These are phyloP conservation scores for Chaetomium globosum DNA, from an alignment of 2,329 filamentous ascomycete genomes.

Conservation along the genomic window DNA sequence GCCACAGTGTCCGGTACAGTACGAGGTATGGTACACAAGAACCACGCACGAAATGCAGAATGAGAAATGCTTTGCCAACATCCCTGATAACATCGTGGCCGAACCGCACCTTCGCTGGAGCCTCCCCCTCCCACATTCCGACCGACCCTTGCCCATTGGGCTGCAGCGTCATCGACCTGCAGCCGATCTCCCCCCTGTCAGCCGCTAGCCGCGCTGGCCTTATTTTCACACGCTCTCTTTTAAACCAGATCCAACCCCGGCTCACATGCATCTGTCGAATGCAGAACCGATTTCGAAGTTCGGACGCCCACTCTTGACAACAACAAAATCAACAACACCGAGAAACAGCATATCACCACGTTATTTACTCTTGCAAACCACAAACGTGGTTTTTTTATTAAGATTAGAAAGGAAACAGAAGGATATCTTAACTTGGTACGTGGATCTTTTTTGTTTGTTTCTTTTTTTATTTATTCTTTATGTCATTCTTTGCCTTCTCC, in stretches of 20 bases:
- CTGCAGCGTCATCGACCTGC: slow-evolving; percentile 40
- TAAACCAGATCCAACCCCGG: slow-evolving; percentile 19
- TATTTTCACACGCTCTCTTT: slow-evolving; percentile 21
- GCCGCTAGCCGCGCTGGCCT: slow-evolving; percentile 33
- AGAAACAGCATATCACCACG: not conserved
- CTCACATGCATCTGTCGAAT: slow-evolving; percentile 4
- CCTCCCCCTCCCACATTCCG: slow-evolving; percentile 37
- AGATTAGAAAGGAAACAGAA: not conserved
- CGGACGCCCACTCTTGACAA: not conserved
- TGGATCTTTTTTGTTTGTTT: not conserved
- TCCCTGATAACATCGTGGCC: slow-evolving; percentile 10
- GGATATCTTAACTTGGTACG: not conserved
- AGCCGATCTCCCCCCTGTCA: slow-evolving; percentile 35
- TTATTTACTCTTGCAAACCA: not conserved
- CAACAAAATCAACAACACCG: not conserved
- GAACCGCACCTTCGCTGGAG: slow-evolving; percentile 4
- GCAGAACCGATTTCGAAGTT: not conserved
- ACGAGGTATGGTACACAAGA: not conserved
- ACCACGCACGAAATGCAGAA: not conserved
- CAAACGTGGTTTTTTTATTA: not conserved
- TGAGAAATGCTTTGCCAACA: not conserved
- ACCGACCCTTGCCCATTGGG: slow-evolving; percentile 32
- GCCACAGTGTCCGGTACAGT: not conserved
- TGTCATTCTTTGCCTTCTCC: not conserved
- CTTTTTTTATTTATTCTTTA: not conserved